Evolutionary conservation across 2,329 filamentous ascomycete species (phyloP), one percentile per base, ranked within the genome.

Genomic region (Magnaporthiopsis incrustans): DNA sequence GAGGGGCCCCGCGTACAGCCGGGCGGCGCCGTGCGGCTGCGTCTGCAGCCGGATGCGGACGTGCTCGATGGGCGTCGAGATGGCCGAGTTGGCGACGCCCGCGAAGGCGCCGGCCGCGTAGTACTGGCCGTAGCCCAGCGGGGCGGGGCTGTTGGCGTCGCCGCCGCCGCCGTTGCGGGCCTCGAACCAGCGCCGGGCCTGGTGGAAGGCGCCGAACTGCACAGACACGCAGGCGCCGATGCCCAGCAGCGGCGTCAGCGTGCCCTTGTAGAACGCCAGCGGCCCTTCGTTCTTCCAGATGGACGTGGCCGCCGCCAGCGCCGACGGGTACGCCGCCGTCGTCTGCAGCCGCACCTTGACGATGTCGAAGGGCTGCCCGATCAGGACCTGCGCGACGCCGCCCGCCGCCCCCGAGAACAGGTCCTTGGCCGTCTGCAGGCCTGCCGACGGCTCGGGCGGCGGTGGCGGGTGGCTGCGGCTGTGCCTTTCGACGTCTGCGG

Each of bases 181-280:
- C 79, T 98, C 94, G 74, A 99, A 87, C 72, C 85, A 89, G 66
- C 95, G 91, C 66, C 91, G 90, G 11, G 94, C 93, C 73, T 90
- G 89, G 81, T 97, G 92, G 83, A 98, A 99, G 71, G 90, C 95
- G 67, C 93, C 95, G 76, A 99, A 99, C 81, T 99, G 95, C 71
- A 99, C 89, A n/a, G 92, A 97, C 59, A 95, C 93, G 76, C 95
- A 99, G 70, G 95, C 95, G 70, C 95, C 95, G 73, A 99, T 98
- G 69, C 95, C 95, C 65, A 99, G 85, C 64, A 99, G 83, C 0
- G 95, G 95, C 6, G 95, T 98, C 64, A 99, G 82, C 0, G 95
- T 98, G 72, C 95, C 95, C 79, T 99, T 99, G 86, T 99, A 99
- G 81, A 99, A 99, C 65, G 95, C 95, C 15, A 90, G 79, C 2